A percentile compares a stretch with the other conserved stretches of the same genome.
Conservation (phyloP, 176 grass and related monocot species). For the Triticum turgidum region DNA sequence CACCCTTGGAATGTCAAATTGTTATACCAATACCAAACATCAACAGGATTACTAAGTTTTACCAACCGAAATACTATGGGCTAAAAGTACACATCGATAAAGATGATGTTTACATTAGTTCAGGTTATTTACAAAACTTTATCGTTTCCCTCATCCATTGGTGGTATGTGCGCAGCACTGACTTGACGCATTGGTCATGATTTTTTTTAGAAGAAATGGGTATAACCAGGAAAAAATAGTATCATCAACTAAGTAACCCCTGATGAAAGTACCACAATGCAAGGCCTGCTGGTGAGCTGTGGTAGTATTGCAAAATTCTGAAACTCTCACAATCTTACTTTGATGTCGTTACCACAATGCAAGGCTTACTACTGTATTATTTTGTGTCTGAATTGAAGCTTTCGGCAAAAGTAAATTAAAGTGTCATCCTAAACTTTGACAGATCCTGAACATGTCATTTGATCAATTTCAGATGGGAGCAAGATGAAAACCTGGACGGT, state of each 20-base stretch:
- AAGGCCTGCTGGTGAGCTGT: neutral
- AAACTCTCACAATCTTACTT: neutral
- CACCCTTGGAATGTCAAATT: neutral
- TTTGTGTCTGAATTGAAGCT: neutral
- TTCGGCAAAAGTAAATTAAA: neutral
- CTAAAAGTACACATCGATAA: neutral
- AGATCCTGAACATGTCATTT: neutral
- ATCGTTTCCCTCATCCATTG: neutral
- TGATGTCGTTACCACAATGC: too few relatives aligned
- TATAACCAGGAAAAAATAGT: neutral
- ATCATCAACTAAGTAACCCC: neutral
- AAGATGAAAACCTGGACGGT: slow-evolving; percentile 74
- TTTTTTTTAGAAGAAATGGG: neutral
- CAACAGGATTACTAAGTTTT: neutral
- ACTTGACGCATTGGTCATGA: neutral
- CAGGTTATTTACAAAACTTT: neutral
- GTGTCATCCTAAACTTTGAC: neutral
- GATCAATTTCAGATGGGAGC: neutral
- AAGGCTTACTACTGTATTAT: neutral
- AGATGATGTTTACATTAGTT: neutral
- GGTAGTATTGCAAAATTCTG: neutral
- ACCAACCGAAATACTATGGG: neutral
- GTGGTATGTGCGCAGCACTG: neutral
- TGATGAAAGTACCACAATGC: neutral
- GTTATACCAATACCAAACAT: neutral